Evolutionary conservation across 768 basidiomycete genomes (phyloP).

Genomic region (Hysterangium stoloniferum): DNA sequence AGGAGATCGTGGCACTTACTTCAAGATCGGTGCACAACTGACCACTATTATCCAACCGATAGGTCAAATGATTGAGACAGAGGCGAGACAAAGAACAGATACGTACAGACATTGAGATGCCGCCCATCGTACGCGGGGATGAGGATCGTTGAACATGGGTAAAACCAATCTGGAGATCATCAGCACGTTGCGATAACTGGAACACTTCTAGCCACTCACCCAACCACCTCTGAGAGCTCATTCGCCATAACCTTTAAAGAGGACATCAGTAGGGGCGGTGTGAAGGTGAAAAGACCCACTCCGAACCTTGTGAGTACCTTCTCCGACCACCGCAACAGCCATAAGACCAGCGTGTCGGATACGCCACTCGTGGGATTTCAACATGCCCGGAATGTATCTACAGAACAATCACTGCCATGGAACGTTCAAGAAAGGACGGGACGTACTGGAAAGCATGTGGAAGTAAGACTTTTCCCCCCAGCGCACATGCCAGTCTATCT

Average conservation of each 20-base stretch:
- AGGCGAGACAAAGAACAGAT: constrained; percentile 10
- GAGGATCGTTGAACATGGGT: constrained; percentile 69
- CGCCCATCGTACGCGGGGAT: constrained; percentile 67
- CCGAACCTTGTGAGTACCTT: constrained; percentile 67
- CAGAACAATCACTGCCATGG: not conserved
- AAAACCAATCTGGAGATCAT: constrained; percentile 49
- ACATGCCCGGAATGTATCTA: constrained; percentile 68
- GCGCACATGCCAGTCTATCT: constrained; percentile 72
- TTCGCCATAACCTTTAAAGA: constrained; percentile 60
- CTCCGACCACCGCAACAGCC: constrained; percentile 79
- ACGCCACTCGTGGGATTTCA: constrained; percentile 78
- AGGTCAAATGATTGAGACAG: not conserved
- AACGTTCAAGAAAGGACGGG: not conserved
- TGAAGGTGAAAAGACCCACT: not conserved
- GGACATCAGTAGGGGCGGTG: not conserved
- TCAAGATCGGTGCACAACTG: constrained; percentile 87
- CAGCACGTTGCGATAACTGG: constrained; percentile 8
- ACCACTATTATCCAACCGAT: constrained; percentile 43
- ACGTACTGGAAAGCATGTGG: constrained; percentile 58
- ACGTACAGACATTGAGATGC: constrained; percentile 81
- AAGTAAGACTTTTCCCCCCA: constrained; percentile 68
- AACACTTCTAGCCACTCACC: constrained; percentile 37
- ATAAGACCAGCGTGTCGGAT: constrained; percentile 79
- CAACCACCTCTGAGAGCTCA: constrained; percentile 74
- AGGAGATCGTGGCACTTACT: constrained; percentile 30